These are phyloP conservation scores for Rhizophagus sp. DNA, from an alignment of 192 early-diverging fungal genomes.

Conservation along the genomic window DNA sequence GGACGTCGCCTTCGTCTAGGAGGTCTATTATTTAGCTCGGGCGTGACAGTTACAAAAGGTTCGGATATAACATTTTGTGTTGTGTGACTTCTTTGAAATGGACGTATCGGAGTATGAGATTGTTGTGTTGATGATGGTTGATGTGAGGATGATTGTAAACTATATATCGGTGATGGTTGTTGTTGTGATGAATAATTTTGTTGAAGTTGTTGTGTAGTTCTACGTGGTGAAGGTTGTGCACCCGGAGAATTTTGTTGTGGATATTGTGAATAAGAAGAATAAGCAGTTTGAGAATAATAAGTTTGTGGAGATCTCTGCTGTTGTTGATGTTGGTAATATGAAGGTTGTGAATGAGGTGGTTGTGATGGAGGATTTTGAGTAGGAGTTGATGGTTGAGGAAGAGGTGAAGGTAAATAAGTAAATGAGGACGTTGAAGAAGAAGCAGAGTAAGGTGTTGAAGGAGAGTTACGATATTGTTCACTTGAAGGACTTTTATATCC, in stretches of 20 bases:
- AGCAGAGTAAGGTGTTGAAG: background rate
- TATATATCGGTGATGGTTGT: background rate
- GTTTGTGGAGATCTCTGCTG: background rate
- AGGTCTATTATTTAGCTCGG: constrained; percentile 28
- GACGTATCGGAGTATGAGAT: background rate
- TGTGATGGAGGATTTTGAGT: constrained; percentile 2
- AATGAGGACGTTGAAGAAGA: background rate
- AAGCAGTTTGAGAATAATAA: background rate
- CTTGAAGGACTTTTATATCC: background rate
- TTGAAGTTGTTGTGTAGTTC: background rate
- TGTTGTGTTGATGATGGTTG: background rate
- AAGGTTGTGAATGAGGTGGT: background rate
- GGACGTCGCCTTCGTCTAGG: constrained; percentile 43
- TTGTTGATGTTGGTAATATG: background rate
- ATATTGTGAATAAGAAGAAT: constrained; percentile 11
- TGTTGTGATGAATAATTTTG: background rate
- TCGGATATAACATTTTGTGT: constrained; percentile 23
- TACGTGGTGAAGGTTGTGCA: background rate
- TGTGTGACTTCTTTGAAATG: constrained; percentile 20
- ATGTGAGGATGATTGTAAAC: background rate
- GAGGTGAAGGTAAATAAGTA: background rate
- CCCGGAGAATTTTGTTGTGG: background rate
- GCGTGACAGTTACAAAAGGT: constrained; percentile 28
- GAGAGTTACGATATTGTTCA: background rate
- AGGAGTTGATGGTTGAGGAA: background rate